Conservation (phyloP, 2,329 filamentous ascomycete species). For the Trichophyton verrucosum region DNA sequence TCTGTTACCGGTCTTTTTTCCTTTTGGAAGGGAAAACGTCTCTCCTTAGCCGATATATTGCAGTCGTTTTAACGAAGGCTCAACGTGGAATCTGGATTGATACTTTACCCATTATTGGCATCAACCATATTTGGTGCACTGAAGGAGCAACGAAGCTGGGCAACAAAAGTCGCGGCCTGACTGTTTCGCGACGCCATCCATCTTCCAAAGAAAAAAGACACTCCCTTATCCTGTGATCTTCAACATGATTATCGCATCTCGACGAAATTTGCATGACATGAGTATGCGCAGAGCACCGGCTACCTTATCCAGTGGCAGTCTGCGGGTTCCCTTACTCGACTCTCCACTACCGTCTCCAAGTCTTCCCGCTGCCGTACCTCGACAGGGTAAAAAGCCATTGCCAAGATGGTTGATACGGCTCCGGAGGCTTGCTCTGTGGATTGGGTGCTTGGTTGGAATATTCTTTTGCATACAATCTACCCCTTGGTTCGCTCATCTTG, state of each 20-base stretch:
- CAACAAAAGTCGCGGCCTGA: not conserved
- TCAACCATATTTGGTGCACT: not conserved
- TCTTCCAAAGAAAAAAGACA: not conserved
- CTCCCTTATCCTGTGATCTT: not conserved
- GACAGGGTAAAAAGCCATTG: slow-evolving; percentile 49
- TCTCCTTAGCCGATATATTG: not conserved
- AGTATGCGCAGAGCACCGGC: slow-evolving; percentile 16
- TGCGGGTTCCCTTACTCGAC: slow-evolving; percentile 52
- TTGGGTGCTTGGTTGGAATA: slow-evolving; percentile 28
- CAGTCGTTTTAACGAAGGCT: not conserved
- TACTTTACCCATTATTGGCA: not conserved
- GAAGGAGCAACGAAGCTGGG: not conserved
- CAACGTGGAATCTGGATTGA: not conserved
- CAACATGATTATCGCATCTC: slow-evolving; percentile 25
- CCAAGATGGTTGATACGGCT: slow-evolving; percentile 48
- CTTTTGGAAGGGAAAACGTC: not conserved
- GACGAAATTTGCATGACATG: slow-evolving; percentile 20
- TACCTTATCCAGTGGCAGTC: slow-evolving; percentile 40
- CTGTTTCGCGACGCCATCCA: not conserved
- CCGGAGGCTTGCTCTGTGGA: slow-evolving; percentile 44
- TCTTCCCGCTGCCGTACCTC: slow-evolving; percentile 54
- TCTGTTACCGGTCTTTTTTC: not conserved
- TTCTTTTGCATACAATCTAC: slow-evolving; percentile 10
- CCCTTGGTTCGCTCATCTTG: slow-evolving; percentile 37
- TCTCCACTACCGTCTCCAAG: slow-evolving; percentile 59